Evolutionary conservation across 1,139 yeast genomes (phyloP), one percentile per base, ranked within the genome.

Genomic region (Hanseniaspora uvarum): DNA sequence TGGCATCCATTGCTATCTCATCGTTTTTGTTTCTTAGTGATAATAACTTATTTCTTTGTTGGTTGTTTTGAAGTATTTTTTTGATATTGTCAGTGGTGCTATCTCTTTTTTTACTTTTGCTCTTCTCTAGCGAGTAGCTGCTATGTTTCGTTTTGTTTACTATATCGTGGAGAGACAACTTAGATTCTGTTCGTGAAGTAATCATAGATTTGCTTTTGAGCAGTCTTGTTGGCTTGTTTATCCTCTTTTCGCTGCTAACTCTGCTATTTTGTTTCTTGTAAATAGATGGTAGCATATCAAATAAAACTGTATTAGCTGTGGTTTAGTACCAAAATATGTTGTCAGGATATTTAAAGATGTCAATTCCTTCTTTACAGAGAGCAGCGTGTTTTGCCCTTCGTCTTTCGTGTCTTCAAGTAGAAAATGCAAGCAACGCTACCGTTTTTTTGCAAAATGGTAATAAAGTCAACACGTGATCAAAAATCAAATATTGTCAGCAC

Each of bases 231-330:
- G 33, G 44, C 19, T 40, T 40, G 4, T 12, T n/a, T 7, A 33
- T 23, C 16, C 21, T 45, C 40, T 33, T 40, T 14, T 33, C 18
- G n/a, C 31, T 40, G 21, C 14, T 8, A 14, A 10, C 34, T n/a
- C 19, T 30, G 4, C 23, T 37, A 5, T 10, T 30, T 30, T 26
- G 30, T 37, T 37, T 47, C 1, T 28, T 47, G 14, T 47, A 47
- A 19, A 47, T 23, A 16, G 41, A 26, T 12, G 51, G 51, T 21
- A 47, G 31, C 51, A 47, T 47, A 31, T 4, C 7, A 33, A 14
- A 12, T 19, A n/a, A n/a, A n/a, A n/a, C n/a, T n/a, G n/a, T 37
- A 37, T 37, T 23, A 26, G 30, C 30, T 26, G 30, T 26, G n/a
- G n/a, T n/a, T n/a, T n/a, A n/a, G n/a, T n/a, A n/a, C n/a, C n/a